A percentile compares a stretch with the other conserved stretches of the same genome.
These are phyloP conservation scores for Ceratocystis colombiana DNA, from an alignment of 2,329 filamentous ascomycete species.

Conservation along the genomic window DNA sequence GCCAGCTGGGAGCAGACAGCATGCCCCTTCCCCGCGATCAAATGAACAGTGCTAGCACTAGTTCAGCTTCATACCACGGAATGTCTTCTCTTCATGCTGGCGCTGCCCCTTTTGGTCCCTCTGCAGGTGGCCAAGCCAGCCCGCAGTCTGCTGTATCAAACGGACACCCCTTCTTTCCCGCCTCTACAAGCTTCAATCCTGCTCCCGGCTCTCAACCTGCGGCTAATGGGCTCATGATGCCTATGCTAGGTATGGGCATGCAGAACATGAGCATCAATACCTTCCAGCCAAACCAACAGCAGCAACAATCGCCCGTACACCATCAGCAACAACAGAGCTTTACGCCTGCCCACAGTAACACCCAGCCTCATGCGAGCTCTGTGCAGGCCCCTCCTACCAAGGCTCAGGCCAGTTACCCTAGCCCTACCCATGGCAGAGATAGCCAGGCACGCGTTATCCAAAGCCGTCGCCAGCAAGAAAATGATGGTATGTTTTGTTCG, in stretches of 20 bases:
- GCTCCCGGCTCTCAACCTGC: conserved; percentile 28
- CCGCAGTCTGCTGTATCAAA: conserved; percentile 27
- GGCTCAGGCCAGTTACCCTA: conserved; percentile 16
- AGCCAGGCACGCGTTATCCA: conserved; percentile 67
- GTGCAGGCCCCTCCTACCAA: conserved; percentile 13
- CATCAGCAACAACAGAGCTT: conserved; percentile 19
- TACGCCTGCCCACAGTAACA: conserved; percentile 3
- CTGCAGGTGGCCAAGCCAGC: conserved; percentile 30
- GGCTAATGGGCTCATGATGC: conserved; percentile 33
- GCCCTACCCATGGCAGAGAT: conserved; percentile 49
- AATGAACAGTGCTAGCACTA: neutral
- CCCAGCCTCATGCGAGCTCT: conserved; percentile 4
- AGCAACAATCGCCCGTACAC: conserved; percentile 27
- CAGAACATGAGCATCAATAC: conserved; percentile 37
- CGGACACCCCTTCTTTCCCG: conserved; percentile 32
- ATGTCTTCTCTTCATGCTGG: conserved; percentile 55
- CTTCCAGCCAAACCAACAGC: conserved; percentile 30
- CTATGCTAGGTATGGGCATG: conserved; percentile 59
- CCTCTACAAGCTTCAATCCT: conserved; percentile 29
- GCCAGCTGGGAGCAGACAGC: conserved; percentile 20
- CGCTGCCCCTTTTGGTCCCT: conserved; percentile 67
- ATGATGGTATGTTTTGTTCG: conserved; percentile 47
- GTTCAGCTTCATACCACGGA: conserved; percentile 30
- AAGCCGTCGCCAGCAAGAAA: conserved; percentile 63
- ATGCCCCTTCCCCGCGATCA: conserved; percentile 17